These are phyloP conservation scores for Arxiozyma bovina DNA, from an alignment of 1,139 yeast genomes.

Conservation along the genomic window DNA sequence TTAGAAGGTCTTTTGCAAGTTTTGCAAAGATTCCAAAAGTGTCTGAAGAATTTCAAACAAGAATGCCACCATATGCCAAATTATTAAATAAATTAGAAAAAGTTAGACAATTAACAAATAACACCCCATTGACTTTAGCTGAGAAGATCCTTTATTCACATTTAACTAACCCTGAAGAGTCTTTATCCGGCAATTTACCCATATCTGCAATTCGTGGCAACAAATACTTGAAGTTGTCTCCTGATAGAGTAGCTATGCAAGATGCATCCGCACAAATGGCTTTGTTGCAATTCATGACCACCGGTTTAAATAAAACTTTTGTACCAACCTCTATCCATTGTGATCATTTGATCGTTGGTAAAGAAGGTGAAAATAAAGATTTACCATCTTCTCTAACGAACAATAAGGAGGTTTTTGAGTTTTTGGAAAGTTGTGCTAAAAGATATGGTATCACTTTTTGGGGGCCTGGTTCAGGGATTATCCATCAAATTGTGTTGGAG, in stretches of 20 bases:
- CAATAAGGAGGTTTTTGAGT: constrained; percentile 89
- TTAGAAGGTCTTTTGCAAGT: constrained; percentile 28
- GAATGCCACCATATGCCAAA: constrained; percentile 83
- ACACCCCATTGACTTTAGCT: constrained; percentile 79
- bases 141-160: constrained; percentile 93
- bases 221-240: constrained; percentile 78
- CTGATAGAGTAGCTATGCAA: constrained; percentile 99
- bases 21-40: constrained; percentile 34
- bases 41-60: constrained; percentile 52
- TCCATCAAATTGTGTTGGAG: constrained; percentile 93
- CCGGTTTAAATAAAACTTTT: constrained; percentile 76
- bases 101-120: constrained; percentile 55
- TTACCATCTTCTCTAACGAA: constrained; percentile 66
- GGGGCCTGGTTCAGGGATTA: constrained; percentile 99
- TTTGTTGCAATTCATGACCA: constrained; percentile 88
- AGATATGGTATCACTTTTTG: constrained; percentile 95
- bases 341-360: constrained; percentile 94
- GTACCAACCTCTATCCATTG: constrained; percentile 96
- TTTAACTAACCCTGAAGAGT: constrained; percentile 75
- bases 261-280: constrained; percentile 99
- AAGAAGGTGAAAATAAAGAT: constrained; percentile 79
- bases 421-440: constrained; percentile 79
- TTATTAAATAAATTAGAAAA: constrained; percentile 52
- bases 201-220: constrained; percentile 55
- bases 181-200: constrained; percentile 43